Conservation (phyloP, 192 early-diverging fungal species). For the Rhizophagus sp. region DNA sequence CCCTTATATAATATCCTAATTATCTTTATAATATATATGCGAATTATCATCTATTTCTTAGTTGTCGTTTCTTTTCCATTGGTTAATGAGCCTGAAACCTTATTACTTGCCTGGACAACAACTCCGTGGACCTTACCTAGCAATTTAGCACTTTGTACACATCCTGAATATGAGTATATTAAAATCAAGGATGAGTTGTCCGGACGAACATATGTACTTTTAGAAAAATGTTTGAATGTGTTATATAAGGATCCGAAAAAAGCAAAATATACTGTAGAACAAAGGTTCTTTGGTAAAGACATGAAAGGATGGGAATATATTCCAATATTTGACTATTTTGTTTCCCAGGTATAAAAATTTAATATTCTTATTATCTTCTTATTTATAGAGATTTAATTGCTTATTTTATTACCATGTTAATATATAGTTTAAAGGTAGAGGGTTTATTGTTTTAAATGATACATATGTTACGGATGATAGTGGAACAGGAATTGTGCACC, state of each 20-base stretch:
- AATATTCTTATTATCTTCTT: not conserved
- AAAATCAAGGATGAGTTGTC: constrained; percentile 89
- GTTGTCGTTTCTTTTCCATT: constrained; percentile 96
- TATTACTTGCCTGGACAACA: constrained; percentile 96
- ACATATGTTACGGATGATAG: constrained; percentile 88
- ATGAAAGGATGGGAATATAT: constrained; percentile 88
- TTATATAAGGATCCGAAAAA: constrained; percentile 96
- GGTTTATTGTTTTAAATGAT: constrained; percentile 88
- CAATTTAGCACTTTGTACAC: constrained; percentile 91
- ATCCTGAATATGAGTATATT: constrained; percentile 93
- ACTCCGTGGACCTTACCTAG: constrained; percentile 98
- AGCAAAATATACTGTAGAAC: constrained; percentile 87
- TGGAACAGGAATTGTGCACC: constrained; percentile 99
- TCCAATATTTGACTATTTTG: constrained; percentile 89
- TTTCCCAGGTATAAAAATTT: constrained; percentile 25
- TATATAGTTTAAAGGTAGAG: constrained; percentile 68
- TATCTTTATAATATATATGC: not conserved
- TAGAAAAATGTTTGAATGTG: constrained; percentile 80
- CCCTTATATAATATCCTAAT: not conserved
- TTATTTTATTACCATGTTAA: constrained; percentile 1
- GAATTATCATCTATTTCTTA: constrained; percentile 12
- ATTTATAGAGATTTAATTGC: not conserved
- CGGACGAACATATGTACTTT: constrained; percentile 81
- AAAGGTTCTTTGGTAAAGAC: constrained; percentile 71
- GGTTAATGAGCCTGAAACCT: constrained; percentile 70